A percentile compares a stretch with the other conserved stretches of the same genome.
Evolutionary conservation across 164 flowering plant genomes (phyloP).

Genomic region (Nymphaea colorata): DNA sequence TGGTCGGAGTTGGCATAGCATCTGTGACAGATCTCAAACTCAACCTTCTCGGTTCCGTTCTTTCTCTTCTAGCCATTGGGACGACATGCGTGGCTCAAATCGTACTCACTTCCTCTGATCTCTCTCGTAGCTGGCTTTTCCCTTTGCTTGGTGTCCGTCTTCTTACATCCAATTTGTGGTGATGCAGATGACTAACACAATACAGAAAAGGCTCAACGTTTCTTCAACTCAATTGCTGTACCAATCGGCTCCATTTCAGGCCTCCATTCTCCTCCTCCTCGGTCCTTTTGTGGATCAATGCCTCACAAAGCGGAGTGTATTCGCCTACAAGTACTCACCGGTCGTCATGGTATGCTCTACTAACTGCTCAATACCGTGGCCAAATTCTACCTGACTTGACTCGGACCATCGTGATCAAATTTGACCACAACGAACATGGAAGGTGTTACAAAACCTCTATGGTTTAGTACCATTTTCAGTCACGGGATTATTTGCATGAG

Average conservation of each 20-base stretch:
- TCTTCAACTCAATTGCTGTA: slow-evolving; percentile 90
- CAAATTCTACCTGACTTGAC: no score
- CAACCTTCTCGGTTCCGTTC: slow-evolving; percentile 70
- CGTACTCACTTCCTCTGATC: slow-evolving; percentile 24
- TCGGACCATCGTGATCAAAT: no score
- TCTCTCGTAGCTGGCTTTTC: background rate
- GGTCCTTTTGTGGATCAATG: slow-evolving; percentile 85
- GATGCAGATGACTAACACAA: slow-evolving; percentile 81
- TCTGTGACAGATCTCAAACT: slow-evolving; percentile 95
- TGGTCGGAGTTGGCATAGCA: slow-evolving; percentile 90
- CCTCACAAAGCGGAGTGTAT: slow-evolving; percentile 83
- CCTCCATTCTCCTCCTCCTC: slow-evolving; percentile 78
- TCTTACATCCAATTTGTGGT: background rate
- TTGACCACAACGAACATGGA: background rate
- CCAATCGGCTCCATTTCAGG: slow-evolving; percentile 96
- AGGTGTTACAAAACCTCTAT: background rate
- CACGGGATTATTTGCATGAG: no score
- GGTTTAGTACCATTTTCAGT: no score
- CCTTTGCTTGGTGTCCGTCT: slow-evolving; percentile 7
- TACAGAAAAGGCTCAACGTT: slow-evolving; percentile 85
- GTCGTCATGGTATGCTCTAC: slow-evolving; percentile 49
- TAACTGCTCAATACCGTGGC: no score
- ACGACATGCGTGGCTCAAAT: slow-evolving; percentile 97
- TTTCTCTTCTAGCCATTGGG: slow-evolving; percentile 83
- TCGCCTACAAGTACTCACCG: slow-evolving; percentile 66